These are phyloP conservation scores for Botryotinia convoluta DNA, from an alignment of 2,329 filamentous ascomycete species.

Conservation along the genomic window DNA sequence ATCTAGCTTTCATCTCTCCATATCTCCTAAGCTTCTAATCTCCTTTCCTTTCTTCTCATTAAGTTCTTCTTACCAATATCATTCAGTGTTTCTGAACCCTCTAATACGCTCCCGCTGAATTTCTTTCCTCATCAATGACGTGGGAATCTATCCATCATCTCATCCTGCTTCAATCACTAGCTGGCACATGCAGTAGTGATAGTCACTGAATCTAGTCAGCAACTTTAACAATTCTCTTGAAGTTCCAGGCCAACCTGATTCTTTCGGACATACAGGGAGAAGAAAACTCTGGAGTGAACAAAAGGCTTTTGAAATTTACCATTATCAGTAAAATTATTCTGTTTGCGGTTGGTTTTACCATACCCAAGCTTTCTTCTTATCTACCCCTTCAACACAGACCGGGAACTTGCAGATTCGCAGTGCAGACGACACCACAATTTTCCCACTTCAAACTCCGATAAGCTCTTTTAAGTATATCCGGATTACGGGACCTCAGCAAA, in stretches of 20 bases:
- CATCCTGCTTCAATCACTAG: constrained; percentile 36
- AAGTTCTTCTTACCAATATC: constrained; percentile 3
- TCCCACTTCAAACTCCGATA: constrained; percentile 16
- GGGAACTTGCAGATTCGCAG: constrained; percentile 19
- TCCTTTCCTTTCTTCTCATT: constrained; percentile 3
- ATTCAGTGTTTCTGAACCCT: not conserved
- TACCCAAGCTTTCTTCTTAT: constrained; percentile 22
- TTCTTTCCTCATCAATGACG: constrained; percentile 35
- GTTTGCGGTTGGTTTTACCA: constrained; percentile 15
- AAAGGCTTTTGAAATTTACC: not conserved
- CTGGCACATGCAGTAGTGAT: constrained; percentile 30
- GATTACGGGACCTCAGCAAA: constrained; percentile 8
- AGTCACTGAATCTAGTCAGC: constrained; percentile 28
- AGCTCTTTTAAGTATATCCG: constrained; percentile 14
- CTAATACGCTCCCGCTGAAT: not conserved
- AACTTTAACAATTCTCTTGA: not conserved
- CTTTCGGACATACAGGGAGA: not conserved
- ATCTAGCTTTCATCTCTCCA: constrained; percentile 22
- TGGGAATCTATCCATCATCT: constrained; percentile 32
- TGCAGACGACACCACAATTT: constrained; percentile 20
- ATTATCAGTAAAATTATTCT: constrained; percentile 5
- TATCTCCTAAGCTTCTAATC: constrained; percentile 1
- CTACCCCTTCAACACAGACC: constrained; percentile 16
- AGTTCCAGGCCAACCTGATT: constrained; percentile 1
- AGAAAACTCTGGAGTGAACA: not conserved